Evolutionary conservation across 1,284 basidiomycete species (phyloP).

Genomic region (Puccinia hordei): DNA sequence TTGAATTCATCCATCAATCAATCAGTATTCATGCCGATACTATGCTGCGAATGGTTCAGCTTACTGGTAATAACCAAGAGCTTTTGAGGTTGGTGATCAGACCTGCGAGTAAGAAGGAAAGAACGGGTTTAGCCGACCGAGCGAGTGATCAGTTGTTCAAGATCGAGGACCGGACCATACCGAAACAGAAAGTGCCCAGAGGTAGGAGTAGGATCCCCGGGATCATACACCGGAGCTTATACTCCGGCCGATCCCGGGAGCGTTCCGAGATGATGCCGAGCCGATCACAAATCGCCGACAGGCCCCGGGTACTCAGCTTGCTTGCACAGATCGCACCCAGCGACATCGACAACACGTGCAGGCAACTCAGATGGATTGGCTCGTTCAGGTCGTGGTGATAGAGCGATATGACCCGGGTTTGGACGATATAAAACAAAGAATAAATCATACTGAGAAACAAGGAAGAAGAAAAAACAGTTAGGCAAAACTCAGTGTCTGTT

Average conservation of each 20-base stretch:
- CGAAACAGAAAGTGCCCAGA: conserved; percentile 23
- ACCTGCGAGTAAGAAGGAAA: not conserved
- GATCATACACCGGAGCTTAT: conserved; percentile 44
- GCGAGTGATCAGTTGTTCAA: not conserved
- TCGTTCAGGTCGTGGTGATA: conserved; percentile 23
- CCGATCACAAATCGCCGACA: conserved; percentile 33
- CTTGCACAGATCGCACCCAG: conserved; percentile 36
- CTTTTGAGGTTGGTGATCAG: conserved; percentile 12
- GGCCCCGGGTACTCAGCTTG: conserved; percentile 20
- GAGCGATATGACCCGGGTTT: conserved; percentile 11
- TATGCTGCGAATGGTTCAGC: not conserved
- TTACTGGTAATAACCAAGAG: conserved; percentile 11
- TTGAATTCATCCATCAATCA: not conserved
- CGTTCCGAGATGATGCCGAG: conserved; percentile 3
- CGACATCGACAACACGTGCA: conserved; percentile 25
- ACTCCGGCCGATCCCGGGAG: conserved; percentile 18
- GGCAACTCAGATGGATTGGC: conserved; percentile 11
- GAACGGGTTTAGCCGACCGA: not conserved
- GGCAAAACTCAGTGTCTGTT: not conserved
- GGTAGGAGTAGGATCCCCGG: conserved; percentile 31
- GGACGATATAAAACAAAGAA: conserved; percentile 11
- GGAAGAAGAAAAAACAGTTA: not conserved
- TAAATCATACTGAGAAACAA: conserved; percentile 29
- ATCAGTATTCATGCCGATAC: not conserved
- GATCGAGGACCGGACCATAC: not conserved